Evolutionary conservation across 345 rosid species (phyloP), one percentile per base, ranked within the genome.

Genomic region (Pseudoturritis turrita): DNA sequence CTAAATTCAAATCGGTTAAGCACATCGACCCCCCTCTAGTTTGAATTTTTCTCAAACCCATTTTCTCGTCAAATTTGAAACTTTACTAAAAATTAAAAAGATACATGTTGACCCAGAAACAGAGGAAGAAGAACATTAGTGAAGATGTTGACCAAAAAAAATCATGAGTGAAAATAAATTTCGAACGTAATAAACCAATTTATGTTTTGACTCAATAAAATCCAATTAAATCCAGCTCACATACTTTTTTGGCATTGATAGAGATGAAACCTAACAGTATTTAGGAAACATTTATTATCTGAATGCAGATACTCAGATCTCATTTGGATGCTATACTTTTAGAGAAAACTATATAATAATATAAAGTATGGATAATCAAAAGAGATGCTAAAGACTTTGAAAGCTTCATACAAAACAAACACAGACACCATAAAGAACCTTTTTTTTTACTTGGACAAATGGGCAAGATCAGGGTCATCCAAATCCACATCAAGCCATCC

Each of bases 381-480:
- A 41, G 35, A 52, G 19, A 29, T 6, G 44, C 5, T 4, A 73
- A 31, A 36, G 44, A n/a, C 25, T 9, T 50, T 25, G 33, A 39
- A 50, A 39, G 62, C 69, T 65, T 57, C 0, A 64, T 49, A 29
- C 17, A 18, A 10, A 59, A 59, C 55, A 61, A 17, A 61, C 33
- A 35, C 37, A 70, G 33, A 63, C 59, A 46, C n/a, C 65, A 69
- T 31, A 31, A 9, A 21, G 18, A 26, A 10, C n/a, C 1, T 10
- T 3, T 9, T 2, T 46, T 17, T 44, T 76, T 69, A 78, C 73
- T 74, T 83, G 72, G 88, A 80, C 81, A 92, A 36, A 79, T 89
- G 92, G 28, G 86, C 84, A 4, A 89, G 79, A 76, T 86, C 89
- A 54, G 92, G 96, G 75, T 92, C 96, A 58, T 92, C 83, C 81